Evolutionary conservation across 2,329 filamentous ascomycete species (phyloP), one percentile per base, ranked within the genome.

Genomic region (Sphaerulina musiva): DNA sequence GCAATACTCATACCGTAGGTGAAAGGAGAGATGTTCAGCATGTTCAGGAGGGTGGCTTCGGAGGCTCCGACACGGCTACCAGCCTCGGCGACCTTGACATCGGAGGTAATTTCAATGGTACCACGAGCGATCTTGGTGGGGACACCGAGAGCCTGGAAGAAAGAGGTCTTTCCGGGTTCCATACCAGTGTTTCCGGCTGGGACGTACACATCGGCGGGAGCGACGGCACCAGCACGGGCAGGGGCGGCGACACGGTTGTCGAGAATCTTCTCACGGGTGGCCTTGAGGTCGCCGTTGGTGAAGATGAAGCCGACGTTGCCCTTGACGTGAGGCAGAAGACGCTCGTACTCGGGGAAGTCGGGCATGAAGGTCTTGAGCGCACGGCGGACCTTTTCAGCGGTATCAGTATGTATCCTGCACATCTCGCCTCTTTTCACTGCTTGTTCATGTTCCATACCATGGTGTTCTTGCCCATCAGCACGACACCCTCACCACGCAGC

Each of bases 121-220:
- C 93, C 95, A 95, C 93, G 93, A 75, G 93, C 93, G 80, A 98
- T 98, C 90, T 98, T 98, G 84, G 93, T 98, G 74, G 93, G 93
- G 75, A 98, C 90, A 89, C 92, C 92, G 78, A 98, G 93, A 72
- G 93, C 93, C 86, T 98, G 93, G 91, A 98, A 98, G 90, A 98
- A 98, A 74, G 93, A 97, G 73, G 93, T 98, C 88, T 98, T 98
- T 78, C 95, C 95, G 74, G 93, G 95, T 79, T 98, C 93, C 93
- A 98, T 98, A 80, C 93, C 93, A 72, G 93, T 98, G 87, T 98
- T 98, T 78, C 93, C 93, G 68, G 91, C 93, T 66, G 93, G 93
- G 67, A 98, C 76, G 81, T 79, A 98, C 74, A 98, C 93, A 77
- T 98, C 95, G 72, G 74, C 78, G 66, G 95, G 93, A 67, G 93